Percentiles rank a stretch among this genome's conserved stretches.
Conservation (phyloP, 1,139 yeast genomes). For the Candida freyschussii region DNA sequence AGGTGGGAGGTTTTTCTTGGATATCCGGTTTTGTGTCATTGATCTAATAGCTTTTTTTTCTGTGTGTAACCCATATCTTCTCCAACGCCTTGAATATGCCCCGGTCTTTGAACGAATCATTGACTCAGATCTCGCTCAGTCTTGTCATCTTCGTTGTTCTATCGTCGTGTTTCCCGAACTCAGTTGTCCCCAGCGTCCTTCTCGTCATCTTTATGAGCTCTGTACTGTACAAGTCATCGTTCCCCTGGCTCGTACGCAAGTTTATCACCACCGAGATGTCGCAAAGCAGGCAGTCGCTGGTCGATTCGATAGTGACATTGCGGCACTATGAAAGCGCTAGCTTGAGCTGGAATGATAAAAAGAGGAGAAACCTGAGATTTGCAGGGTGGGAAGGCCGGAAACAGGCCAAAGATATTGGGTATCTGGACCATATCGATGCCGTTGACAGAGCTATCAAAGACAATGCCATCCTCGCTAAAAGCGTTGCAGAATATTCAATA, state of each 20-base stretch:
- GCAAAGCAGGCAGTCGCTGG: slow-evolving; percentile 32
- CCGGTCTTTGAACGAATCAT: too few species aligned
- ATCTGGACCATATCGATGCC: slow-evolving; percentile 44
- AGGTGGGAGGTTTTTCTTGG: too few species aligned
- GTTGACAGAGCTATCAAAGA: slow-evolving; percentile 41
- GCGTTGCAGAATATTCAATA: slow-evolving; percentile 40
- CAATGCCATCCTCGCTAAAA: slow-evolving; percentile 44
- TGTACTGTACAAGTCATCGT: slow-evolving; percentile 27
- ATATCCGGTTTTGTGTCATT: too few species aligned
- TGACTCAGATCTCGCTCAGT: slow-evolving; percentile 19
- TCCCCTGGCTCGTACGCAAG: slow-evolving; percentile 19
- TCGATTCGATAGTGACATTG: slow-evolving; percentile 50
- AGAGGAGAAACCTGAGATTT: slow-evolving; percentile 41
- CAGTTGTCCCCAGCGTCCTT: slow-evolving; percentile 26
- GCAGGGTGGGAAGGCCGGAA: slow-evolving; percentile 55
- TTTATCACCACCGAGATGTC: slow-evolving; percentile 21
- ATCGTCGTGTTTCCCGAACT: slow-evolving; percentile 14
- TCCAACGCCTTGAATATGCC: too few species aligned
- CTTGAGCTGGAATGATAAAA: slow-evolving; percentile 40
- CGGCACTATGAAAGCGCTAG: slow-evolving; percentile 40
- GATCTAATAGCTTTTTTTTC: too few species aligned
- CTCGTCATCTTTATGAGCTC: slow-evolving; percentile 28
- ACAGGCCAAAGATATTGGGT: slow-evolving; percentile 50
- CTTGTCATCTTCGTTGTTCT: slow-evolving; percentile 19
- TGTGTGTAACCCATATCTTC: too few species aligned